These are phyloP conservation scores for Xylaria sp. DNA, from an alignment of 2,329 filamentous ascomycete genomes.

Conservation along the genomic window DNA sequence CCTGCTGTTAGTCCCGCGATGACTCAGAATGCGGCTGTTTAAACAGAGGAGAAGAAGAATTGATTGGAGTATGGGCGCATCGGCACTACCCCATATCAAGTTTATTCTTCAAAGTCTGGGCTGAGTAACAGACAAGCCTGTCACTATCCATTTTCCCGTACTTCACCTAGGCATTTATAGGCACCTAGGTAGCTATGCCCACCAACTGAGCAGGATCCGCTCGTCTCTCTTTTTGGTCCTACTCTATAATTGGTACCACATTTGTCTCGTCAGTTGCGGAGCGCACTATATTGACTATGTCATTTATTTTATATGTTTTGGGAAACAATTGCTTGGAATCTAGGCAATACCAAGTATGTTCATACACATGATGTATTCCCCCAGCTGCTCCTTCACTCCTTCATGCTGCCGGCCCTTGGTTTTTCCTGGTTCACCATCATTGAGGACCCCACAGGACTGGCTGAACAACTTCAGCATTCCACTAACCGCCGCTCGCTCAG, in stretches of 20 bases:
- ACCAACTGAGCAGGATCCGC: background rate
- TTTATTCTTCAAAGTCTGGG: background rate
- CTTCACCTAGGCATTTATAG: background rate
- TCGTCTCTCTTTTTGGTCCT: background rate
- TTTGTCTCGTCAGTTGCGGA: background rate
- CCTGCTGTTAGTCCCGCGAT: background rate
- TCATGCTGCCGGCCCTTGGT: constrained; percentile 14
- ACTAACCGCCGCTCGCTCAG: too few species aligned
- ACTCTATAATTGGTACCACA: background rate
- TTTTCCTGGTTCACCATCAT: too few species aligned
- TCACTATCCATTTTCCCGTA: background rate
- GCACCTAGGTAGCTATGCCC: background rate
- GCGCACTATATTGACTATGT: background rate
- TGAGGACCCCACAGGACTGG: too few species aligned
- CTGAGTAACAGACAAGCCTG: background rate
- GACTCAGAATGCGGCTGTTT: background rate
- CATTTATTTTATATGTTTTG: background rate
- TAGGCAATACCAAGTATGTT: background rate
- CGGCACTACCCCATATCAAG: background rate
- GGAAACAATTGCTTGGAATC: background rate
- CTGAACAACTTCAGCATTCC: too few species aligned
- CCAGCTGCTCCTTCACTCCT: constrained; percentile 2
- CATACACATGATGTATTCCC: background rate
- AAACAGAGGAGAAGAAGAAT: background rate
- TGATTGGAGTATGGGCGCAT: background rate